Evolutionary conservation across 768 basidiomycete species (phyloP).

Genomic region (Kwoniella mangroviensis): DNA sequence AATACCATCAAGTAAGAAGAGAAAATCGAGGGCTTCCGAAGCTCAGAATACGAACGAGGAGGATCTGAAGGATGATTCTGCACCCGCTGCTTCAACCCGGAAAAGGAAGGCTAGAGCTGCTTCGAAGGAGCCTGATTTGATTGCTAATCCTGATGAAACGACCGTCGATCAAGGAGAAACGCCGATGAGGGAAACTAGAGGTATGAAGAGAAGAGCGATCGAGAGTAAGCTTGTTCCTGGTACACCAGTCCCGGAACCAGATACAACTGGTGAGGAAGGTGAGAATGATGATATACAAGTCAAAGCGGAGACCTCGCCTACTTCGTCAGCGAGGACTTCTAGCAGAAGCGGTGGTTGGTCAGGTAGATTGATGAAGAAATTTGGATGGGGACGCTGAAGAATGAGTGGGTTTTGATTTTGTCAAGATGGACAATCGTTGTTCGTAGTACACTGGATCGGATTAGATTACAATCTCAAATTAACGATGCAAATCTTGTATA

Average conservation of each 20-base stretch:
- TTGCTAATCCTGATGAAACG: neutral
- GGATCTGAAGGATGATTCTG: neutral
- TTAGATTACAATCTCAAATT: neutral
- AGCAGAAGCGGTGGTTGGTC: conserved; percentile 6
- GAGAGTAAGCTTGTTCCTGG: conserved; percentile 20
- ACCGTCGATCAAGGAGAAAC: neutral
- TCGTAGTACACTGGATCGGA: neutral
- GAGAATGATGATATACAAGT: conserved; percentile 69
- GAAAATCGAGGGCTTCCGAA: conserved; percentile 15
- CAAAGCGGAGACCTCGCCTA: conserved; percentile 63
- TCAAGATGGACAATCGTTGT: neutral
- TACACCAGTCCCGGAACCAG: conserved; percentile 12
- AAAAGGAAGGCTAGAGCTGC: neutral
- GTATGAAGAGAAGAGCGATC: conserved; percentile 29
- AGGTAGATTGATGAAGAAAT: conserved; percentile 13
- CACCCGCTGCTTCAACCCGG: conserved; percentile 1
- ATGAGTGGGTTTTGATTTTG: neutral
- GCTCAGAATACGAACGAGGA: neutral
- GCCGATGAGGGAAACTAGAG: conserved; percentile 24
- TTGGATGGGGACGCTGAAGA: conserved; percentile 15
- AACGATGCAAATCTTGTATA: neutral
- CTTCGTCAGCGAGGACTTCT: neutral
- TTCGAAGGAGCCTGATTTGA: neutral
- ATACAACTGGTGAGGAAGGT: conserved; percentile 64
- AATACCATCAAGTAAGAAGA: conserved; percentile 17